Conservation (phyloP, 768 basidiomycete genomes). For the Candolleomyces efflorescens region DNA sequence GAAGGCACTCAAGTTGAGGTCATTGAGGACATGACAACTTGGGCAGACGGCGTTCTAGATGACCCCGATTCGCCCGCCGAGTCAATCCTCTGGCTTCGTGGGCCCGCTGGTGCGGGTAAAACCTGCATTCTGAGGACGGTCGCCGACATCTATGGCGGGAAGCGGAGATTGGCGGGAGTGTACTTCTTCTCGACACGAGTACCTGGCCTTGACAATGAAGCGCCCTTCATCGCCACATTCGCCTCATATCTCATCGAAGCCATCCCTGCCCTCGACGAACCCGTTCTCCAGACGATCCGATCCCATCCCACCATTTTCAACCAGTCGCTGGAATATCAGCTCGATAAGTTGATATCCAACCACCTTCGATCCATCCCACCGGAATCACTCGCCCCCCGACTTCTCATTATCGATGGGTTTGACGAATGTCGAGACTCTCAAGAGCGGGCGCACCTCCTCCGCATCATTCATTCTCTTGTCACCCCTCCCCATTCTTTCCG, state of each 20-base stretch:
- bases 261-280: neutral
- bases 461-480: neutral
- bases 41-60: neutral
- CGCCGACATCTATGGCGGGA: too few species aligned
- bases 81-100: neutral
- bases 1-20: neutral
- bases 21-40: neutral
- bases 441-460: neutral
- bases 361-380: neutral
- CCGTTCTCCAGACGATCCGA: neutral
- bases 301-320: neutral
- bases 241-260: neutral
- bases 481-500: neutral
- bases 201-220: neutral
- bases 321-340: neutral
- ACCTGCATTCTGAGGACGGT: neutral
- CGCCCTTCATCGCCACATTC: neutral
- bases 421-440: constrained; percentile 7
- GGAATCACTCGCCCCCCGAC: neutral
- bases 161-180: neutral
- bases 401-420: constrained; percentile 11
- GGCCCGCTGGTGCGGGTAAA: neutral
- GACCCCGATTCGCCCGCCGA: too few species aligned
- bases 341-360: neutral
- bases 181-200: neutral